Evolutionary conservation across 331 rosid species (phyloP).

Genomic region (Telfairia occidentalis): DNA sequence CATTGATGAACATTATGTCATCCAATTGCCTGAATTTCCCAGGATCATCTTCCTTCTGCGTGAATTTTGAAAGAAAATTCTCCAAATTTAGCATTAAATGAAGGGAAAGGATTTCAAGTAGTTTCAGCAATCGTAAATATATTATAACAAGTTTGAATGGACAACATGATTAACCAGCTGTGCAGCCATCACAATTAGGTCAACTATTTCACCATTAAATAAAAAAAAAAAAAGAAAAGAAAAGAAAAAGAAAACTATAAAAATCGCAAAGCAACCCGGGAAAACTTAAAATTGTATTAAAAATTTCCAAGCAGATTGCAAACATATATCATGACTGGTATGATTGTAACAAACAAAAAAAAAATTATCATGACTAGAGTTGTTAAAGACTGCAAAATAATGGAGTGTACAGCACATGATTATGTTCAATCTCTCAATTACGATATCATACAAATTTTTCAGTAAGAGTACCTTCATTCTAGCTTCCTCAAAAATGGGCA

Average conservation of each 20-base stretch:
- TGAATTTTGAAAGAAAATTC: slow-evolving; percentile 19
- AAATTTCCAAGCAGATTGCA: background rate
- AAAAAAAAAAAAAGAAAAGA: too few relatives aligned
- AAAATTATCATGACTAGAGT: background rate
- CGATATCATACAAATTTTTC: slow-evolving; percentile 2
- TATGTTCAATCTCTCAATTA: slow-evolving; percentile 1
- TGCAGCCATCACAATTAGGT: background rate
- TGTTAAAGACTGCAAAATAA: background rate
- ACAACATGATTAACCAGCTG: background rate
- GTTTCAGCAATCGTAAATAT: background rate
- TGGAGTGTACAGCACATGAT: background rate
- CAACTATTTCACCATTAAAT: background rate
- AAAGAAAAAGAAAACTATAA: background rate
- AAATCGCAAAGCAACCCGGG: background rate
- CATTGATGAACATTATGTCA: slow-evolving; percentile 61
- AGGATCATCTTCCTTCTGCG: slow-evolving; percentile 68
- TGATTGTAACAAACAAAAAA: too few relatives aligned
- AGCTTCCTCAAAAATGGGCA: slow-evolving; percentile 80
- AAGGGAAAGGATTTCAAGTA: background rate
- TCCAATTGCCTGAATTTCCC: slow-evolving; percentile 90
- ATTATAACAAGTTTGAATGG: background rate
- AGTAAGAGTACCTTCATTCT: slow-evolving; percentile 65
- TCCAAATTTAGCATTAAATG: background rate
- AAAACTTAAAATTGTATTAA: background rate
- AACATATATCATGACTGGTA: background rate